Evolutionary conservation across 495 filamentous ascomycete species (phyloP).

Genomic region (Trichoderma gamsii): DNA sequence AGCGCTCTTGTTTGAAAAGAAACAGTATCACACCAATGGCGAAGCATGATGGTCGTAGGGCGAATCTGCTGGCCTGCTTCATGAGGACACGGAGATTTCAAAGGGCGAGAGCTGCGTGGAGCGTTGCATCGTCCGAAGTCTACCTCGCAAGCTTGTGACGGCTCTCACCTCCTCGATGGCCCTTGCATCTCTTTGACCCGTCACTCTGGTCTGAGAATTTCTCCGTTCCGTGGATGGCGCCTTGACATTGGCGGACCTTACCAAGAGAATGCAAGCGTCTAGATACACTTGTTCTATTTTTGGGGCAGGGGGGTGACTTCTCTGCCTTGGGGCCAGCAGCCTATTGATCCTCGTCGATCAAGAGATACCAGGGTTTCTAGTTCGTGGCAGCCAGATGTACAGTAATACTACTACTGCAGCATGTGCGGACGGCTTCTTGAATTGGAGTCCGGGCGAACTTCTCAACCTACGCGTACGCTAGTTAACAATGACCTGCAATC

Average conservation of each 20-base stretch:
- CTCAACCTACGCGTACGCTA: too few species aligned
- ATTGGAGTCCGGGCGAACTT: background rate
- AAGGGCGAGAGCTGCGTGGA: too few species aligned
- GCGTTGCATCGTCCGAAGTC: too few species aligned
- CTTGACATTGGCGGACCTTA: background rate
- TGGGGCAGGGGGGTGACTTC: background rate
- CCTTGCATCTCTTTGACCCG: background rate
- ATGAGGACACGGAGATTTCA: too few species aligned
- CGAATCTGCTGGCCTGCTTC: too few species aligned
- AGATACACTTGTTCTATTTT: background rate
- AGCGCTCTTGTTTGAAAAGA: too few species aligned
- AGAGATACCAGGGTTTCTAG: background rate
- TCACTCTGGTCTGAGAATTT: slow-evolving; percentile 12
- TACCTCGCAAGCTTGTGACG: background rate
- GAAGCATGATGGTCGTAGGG: too few species aligned
- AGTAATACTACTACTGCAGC: background rate
- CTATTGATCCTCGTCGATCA: slow-evolving; percentile 14
- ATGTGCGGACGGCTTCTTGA: background rate
- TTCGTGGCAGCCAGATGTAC: background rate
- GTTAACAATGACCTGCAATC: too few species aligned
- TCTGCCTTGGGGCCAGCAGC: background rate
- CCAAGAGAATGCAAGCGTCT: background rate
- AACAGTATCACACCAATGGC: too few species aligned
- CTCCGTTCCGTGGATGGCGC: slow-evolving; percentile 12
- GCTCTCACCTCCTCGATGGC: background rate